phyloP scores from a whole-genome alignment of 352 stramenopile genomes.

The Phytopythium sindhum region DNA sequence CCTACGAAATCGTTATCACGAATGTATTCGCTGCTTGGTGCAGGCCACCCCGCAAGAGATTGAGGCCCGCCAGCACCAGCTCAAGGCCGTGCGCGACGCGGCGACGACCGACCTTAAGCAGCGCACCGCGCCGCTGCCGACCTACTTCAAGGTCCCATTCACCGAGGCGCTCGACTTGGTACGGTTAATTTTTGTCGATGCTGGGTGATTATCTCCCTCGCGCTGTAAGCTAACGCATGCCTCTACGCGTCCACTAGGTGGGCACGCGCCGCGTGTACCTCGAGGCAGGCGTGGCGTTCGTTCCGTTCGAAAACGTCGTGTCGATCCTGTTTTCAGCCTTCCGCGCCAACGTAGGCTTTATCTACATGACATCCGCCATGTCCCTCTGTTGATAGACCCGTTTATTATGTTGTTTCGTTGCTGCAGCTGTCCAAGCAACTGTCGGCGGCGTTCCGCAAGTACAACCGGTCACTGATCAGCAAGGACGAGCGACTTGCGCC shows the following conservation, averaged over 20 bases:
- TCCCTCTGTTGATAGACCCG: neutral
- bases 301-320: slow-evolving; percentile 93
- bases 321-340: slow-evolving; percentile 94
- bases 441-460: slow-evolving; percentile 83
- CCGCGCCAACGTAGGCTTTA: slow-evolving; percentile 66
- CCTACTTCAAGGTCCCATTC: slow-evolving; percentile 98
- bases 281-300: slow-evolving; percentile 92
- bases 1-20: neutral
- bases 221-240: neutral
- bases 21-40: neutral
- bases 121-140: slow-evolving; percentile 42
- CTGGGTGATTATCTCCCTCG: neutral
- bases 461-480: slow-evolving; percentile 87
- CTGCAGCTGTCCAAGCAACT: slow-evolving; percentile 89
- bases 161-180: slow-evolving; percentile 95
- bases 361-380: neutral
- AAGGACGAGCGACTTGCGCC: slow-evolving; percentile 92
- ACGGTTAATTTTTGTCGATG: neutral
- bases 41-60: slow-evolving; percentile 65
- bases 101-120: slow-evolving; percentile 42
- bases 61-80: slow-evolving; percentile 47
- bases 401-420: neutral
- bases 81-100: slow-evolving; percentile 71
- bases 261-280: slow-evolving; percentile 91
- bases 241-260: slow-evolving; percentile 23